These are phyloP conservation scores for Eimeria maxima DNA, from an alignment of 169 alveolate species.

Conservation along the genomic window DNA sequence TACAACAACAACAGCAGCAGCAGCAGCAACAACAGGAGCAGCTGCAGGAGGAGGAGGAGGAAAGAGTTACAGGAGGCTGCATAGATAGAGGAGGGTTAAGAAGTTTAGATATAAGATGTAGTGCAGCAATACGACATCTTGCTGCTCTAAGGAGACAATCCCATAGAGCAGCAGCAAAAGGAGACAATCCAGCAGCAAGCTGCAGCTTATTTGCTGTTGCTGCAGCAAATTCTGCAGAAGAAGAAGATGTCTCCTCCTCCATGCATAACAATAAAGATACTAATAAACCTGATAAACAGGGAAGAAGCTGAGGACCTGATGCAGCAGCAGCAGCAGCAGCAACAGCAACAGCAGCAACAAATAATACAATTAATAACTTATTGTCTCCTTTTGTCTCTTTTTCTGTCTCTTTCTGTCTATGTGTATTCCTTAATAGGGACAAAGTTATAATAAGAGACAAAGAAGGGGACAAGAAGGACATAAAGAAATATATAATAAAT, in stretches of 20 bases:
- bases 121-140: conserved; percentile 14
- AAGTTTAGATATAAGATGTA: background rate
- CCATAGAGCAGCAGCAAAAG: conserved; percentile 64
- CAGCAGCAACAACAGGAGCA: too few species aligned
- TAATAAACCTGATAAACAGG: conserved; percentile 89
- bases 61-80: conserved; percentile 12
- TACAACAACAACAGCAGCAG: too few species aligned
- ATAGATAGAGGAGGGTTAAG: background rate
- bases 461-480: too few species aligned
- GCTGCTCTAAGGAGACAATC: conserved; percentile 12
- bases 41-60: too few species aligned
- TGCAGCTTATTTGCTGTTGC: conserved; percentile 13
- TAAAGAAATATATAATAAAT: too few species aligned
- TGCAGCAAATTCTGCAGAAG: background rate
- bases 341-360: background rate
- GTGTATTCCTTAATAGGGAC: too few species aligned
- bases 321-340: background rate
- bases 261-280: conserved; percentile 92
- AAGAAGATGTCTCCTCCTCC: conserved; percentile 89
- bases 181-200: conserved; percentile 6
- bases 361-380: too few species aligned
- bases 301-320: conserved; percentile 11
- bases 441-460: too few species aligned
- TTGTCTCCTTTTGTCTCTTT: too few species aligned
- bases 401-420: too few species aligned